Base-by-base conservation (phyloP, 805 yeast genomes). In the Cyberlindnera galapagoensis region DNA sequence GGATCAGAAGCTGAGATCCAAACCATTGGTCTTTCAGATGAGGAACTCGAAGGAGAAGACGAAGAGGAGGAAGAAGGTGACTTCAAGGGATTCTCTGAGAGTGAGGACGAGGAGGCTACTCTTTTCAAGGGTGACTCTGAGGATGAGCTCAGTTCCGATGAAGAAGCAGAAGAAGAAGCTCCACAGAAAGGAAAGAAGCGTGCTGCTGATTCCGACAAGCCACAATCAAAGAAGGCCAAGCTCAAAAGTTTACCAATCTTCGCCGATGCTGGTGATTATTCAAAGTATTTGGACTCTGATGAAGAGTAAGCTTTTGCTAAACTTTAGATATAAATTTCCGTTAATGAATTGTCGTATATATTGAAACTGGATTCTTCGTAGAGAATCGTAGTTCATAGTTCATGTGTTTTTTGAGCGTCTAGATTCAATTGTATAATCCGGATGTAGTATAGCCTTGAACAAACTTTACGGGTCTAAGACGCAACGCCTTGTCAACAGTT, bases 201-300 rank as follows among this genome's bases (percentile, higher is more conserved):
- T 26, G 31, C 57, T 38, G 31, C 49, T 33, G 26, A 49, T 32
- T 42, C 43, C 26, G 32, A 33, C 7, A 36, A 39, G 27, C 22
- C 36, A n/a, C 38, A 52, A 47, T 34, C 66, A 13, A 76, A 71
- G 63, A 74, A 66, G 52, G 59, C 65, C 28, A 77, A 72, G 55
- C 61, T 82, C 49, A 77, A 72, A 50, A 74, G 69, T 28, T 63
- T 88, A 39, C 97, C 97, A 15, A 67, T 76, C 14, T 88, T 86
- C 62, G 97, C 95, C 2, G 78, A 87, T 28, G 94, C 78, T 8
- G 95, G 83, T 25, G 95, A 83, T 40, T 87, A 86, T 53, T 79
- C 90, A 18, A 67, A 83, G 51, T 79, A 77, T 46, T 60, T 83
- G 54, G 67, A 67, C 18, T 76, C 82, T 11, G 83, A 79, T 27